Conservation (phyloP, 345 rosid genomes). For the Crucihimalaya himalaica region DNA sequence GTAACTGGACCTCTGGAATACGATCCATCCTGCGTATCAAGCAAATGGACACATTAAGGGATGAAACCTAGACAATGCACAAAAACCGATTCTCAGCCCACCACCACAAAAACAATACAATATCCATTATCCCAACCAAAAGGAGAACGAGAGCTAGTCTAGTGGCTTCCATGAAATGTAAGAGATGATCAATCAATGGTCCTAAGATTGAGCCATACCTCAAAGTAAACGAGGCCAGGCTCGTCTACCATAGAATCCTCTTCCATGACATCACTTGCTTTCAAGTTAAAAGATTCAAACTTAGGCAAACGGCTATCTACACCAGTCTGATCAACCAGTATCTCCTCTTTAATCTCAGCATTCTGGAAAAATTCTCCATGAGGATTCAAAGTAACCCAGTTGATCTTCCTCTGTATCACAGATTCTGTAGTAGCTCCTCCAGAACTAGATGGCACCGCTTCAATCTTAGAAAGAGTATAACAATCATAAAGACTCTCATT, state of each 20-base stretch:
- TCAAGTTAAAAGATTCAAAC: conserved; percentile 65
- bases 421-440: conserved; percentile 41
- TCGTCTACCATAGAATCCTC: conserved; percentile 79
- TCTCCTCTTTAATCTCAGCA: conserved; percentile 35
- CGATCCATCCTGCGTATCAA: conserved; percentile 74
- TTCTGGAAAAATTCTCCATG: conserved; percentile 57
- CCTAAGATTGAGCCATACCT: conserved; percentile 49
- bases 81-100: background rate
- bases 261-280: conserved; percentile 81
- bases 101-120: background rate
- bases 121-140: background rate
- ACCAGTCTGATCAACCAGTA: conserved; percentile 25
- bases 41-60: background rate
- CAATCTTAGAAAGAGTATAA: conserved; percentile 61
- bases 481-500: conserved; percentile 75
- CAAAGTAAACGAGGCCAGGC: conserved; percentile 82
- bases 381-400: conserved; percentile 94
- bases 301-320: conserved; percentile 49
- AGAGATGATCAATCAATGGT: background rate
- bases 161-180: background rate
- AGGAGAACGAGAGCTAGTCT: background rate
- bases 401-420: conserved; percentile 65
- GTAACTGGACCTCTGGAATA: conserved; percentile 86
- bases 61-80: conserved; percentile 1
- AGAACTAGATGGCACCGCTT: conserved; percentile 47